Evolutionary conservation across 2,329 filamentous ascomycete species (phyloP).

Genomic region (Ceratocystis harringtonii): DNA sequence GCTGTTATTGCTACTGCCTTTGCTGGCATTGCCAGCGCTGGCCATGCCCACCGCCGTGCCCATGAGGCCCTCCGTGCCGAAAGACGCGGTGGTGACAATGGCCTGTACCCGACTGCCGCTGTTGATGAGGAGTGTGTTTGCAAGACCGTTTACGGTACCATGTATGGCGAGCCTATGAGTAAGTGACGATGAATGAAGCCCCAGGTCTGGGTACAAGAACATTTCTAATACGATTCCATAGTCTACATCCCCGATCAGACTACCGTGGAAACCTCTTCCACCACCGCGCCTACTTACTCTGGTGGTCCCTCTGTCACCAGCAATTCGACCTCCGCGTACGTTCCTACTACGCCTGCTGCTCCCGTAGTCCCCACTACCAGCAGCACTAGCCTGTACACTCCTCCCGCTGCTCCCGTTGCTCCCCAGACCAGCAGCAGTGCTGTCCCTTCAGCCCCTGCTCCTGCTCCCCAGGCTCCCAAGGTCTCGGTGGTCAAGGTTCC

Average conservation of each 20-base stretch:
- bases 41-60: constrained; percentile 18
- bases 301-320: constrained; percentile 21
- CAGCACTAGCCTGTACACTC: background rate
- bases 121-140: constrained; percentile 46
- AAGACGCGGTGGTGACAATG: constrained; percentile 25
- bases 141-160: constrained; percentile 59
- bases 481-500: background rate
- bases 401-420: background rate
- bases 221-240: background rate
- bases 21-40: constrained; percentile 40
- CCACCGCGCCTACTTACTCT: constrained; percentile 21
- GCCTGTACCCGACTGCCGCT: constrained; percentile 19
- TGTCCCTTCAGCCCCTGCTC: background rate
- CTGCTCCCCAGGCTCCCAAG: background rate
- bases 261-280: constrained; percentile 20
- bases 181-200: constrained; percentile 24
- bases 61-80: constrained; percentile 21
- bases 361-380: background rate
- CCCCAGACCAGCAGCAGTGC: background rate
- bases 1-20: constrained; percentile 49
- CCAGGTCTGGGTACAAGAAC: background rate
- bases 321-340: constrained; percentile 16
- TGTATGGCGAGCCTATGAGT: constrained; percentile 53
- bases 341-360: constrained; percentile 16
- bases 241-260: constrained; percentile 8